phyloP scores from a whole-genome alignment of 2,329 filamentous ascomycete genomes.

The Trichoderma pleuroti region DNA sequence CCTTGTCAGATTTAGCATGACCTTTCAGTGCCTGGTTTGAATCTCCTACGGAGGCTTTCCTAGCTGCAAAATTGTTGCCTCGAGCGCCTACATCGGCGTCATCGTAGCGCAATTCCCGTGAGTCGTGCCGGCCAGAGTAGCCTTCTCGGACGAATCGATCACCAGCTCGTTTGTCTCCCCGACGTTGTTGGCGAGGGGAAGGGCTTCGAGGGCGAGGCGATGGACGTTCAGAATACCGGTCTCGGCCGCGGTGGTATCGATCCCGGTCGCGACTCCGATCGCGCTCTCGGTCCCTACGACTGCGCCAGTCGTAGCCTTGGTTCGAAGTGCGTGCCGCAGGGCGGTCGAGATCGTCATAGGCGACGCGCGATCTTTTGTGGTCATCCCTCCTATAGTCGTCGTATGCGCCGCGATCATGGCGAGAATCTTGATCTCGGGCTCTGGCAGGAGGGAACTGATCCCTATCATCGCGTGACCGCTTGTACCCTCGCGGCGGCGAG shows the following conservation, averaged over 20 bases:
- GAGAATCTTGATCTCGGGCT: conserved; percentile 46
- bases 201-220: conserved; percentile 52
- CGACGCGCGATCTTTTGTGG: conserved; percentile 44
- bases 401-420: conserved; percentile 60
- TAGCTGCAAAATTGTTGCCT: conserved; percentile 59
- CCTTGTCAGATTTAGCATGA: conserved; percentile 67
- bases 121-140: conserved; percentile 27
- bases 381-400: conserved; percentile 52
- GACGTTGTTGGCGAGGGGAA: conserved; percentile 44
- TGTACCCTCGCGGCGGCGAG: conserved; percentile 64
- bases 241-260: conserved; percentile 34
- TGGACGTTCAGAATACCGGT: conserved; percentile 51
- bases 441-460: conserved; percentile 52
- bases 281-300: conserved; percentile 39
- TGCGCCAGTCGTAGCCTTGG: conserved; percentile 49
- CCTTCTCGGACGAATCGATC: conserved; percentile 33
- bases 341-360: conserved; percentile 57
- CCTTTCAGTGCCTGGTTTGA: conserved; percentile 56
- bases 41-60: conserved; percentile 58
- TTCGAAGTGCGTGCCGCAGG: conserved; percentile 41
- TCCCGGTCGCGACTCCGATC: conserved; percentile 29
- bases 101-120: conserved; percentile 39
- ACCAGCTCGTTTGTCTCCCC: conserved; percentile 36
- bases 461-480: conserved; percentile 63
- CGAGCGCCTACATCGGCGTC: conserved; percentile 36